Percentiles rank a stretch among this genome's conserved stretches.
phyloP scores from a whole-genome alignment of 345 rosid species.

The Pelargonium nanum region DNA sequence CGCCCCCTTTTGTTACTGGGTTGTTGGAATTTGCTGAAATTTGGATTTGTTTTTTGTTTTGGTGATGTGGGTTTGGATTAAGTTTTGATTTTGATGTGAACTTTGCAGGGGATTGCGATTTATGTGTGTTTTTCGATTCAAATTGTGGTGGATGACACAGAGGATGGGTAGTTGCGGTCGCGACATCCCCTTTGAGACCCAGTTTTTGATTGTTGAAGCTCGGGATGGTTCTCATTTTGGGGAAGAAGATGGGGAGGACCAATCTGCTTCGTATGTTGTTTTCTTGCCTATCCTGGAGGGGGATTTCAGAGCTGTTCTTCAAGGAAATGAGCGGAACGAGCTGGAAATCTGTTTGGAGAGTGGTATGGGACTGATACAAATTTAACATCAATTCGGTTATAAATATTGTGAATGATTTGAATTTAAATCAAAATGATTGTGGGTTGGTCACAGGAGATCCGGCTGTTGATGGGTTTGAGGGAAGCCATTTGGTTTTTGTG shows the following conservation, averaged over 20 bases:
- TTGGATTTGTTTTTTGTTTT: not conserved
- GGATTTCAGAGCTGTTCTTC: conserved; percentile 59
- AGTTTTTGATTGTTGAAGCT: conserved; percentile 45
- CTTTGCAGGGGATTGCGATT: conserved; percentile 50
- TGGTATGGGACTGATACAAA: conserved; percentile 20
- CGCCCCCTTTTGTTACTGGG: not conserved
- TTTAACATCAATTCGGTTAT: not conserved
- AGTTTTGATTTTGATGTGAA: not conserved
- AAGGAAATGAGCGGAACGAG: conserved; percentile 48
- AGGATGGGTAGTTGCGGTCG: conserved; percentile 48
- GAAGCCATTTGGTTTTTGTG: conserved; percentile 45
- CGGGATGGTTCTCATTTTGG: conserved; percentile 34
- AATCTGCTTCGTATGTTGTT: conserved; percentile 28
- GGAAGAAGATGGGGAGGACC: conserved; percentile 12
- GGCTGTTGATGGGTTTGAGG: conserved; percentile 40
- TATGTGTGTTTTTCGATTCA: conserved; percentile 59
- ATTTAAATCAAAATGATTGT: not conserved
- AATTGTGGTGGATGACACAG: conserved; percentile 78
- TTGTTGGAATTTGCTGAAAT: not conserved
- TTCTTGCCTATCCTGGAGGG: conserved; percentile 59
- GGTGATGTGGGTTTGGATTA: not conserved
- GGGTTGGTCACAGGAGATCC: conserved; percentile 46
- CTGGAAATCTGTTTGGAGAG: conserved; percentile 63
- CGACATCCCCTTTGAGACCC: conserved; percentile 61
- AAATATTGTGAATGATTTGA: not conserved